These are phyloP conservation scores for Suhomyces emberorum DNA, from an alignment of 805 yeast genomes.

Conservation along the genomic window DNA sequence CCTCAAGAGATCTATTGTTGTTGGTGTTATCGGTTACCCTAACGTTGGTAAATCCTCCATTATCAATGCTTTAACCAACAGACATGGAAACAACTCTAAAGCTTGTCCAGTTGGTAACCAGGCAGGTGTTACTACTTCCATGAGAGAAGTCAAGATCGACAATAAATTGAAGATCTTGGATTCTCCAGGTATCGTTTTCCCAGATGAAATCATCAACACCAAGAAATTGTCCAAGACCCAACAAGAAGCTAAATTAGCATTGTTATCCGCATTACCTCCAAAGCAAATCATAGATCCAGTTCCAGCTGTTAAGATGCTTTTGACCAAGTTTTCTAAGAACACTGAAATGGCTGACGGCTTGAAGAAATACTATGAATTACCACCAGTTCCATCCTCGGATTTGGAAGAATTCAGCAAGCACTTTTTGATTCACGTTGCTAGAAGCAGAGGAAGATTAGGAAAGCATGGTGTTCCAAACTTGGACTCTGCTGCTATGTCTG, in stretches of 20 bases:
- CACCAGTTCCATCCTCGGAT: constrained; percentile 70
- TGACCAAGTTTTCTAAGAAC: constrained; percentile 72
- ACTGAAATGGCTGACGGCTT: constrained; percentile 76
- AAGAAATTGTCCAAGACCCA: constrained; percentile 52
- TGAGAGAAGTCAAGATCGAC: constrained; percentile 91
- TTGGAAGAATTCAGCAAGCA: constrained; percentile 79
- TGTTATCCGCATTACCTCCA: constrained; percentile 86
- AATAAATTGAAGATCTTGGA: constrained; percentile 84
- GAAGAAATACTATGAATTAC: constrained; percentile 69
- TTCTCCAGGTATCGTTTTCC: constrained; percentile 98
- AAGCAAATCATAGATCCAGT: constrained; percentile 81
- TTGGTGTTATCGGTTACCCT: constrained; percentile 96
- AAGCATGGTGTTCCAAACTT: constrained; percentile 92
- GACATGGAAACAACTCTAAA: constrained; percentile 67
- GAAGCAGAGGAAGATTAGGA: constrained; percentile 87
- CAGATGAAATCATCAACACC: constrained; percentile 45
- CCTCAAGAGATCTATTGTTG: constrained; percentile 83
- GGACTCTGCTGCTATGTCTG: constrained; percentile 75
- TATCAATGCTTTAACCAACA: constrained; percentile 80
- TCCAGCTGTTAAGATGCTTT: constrained; percentile 71
- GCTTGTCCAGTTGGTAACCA: constrained; percentile 97
- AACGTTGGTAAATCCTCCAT: constrained; percentile 96
- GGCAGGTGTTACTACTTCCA: constrained; percentile 93
- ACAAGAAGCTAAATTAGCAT: constrained; percentile 84
- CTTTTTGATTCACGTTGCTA: constrained; percentile 87